Conservation (phyloP, 306 rosid genomes). For the Quercus robur region DNA sequence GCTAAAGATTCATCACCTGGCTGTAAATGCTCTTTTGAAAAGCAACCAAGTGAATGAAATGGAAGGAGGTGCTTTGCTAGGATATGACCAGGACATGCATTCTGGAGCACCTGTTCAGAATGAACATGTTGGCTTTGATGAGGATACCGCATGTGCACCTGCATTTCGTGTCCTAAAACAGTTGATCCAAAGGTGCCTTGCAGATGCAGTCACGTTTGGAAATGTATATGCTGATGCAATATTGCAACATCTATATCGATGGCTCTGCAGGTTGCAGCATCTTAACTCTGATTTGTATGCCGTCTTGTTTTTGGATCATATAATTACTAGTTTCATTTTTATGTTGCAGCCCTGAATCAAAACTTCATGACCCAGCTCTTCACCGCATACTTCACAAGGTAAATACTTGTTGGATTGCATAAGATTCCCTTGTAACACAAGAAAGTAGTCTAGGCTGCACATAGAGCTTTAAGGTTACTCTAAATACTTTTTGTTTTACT, state of each 20-base stretch:
- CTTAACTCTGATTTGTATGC: slow-evolving; percentile 6
- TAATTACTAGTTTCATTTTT: no score
- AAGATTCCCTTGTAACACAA: not conserved
- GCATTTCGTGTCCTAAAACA: slow-evolving; percentile 84
- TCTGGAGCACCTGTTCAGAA: slow-evolving; percentile 43
- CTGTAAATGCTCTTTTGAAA: slow-evolving; percentile 84
- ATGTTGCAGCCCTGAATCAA: no score
- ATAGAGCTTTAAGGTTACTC: not conserved
- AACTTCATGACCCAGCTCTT: no score
- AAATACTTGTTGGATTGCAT: slow-evolving; percentile 7
- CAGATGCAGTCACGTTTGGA: slow-evolving; percentile 83
- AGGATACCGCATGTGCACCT: slow-evolving; percentile 71
- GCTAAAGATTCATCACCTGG: slow-evolving; percentile 90
- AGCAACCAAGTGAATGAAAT: slow-evolving; percentile 89
- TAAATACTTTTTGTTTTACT: not conserved
- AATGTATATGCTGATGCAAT: slow-evolving; percentile 85
- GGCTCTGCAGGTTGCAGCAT: slow-evolving; percentile 90
- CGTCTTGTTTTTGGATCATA: not conserved
- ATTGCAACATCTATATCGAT: slow-evolving; percentile 84
- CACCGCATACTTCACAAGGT: slow-evolving; percentile 27
- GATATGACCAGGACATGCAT: slow-evolving; percentile 64
- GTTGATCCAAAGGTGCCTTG: slow-evolving; percentile 82
- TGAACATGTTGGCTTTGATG: slow-evolving; percentile 66
- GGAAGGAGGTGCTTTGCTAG: slow-evolving; percentile 96
- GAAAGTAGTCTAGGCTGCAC: slow-evolving; percentile 6